These are phyloP conservation scores for Dalbergia oliveri DNA, from an alignment of 306 rosid genomes.

Conservation along the genomic window DNA sequence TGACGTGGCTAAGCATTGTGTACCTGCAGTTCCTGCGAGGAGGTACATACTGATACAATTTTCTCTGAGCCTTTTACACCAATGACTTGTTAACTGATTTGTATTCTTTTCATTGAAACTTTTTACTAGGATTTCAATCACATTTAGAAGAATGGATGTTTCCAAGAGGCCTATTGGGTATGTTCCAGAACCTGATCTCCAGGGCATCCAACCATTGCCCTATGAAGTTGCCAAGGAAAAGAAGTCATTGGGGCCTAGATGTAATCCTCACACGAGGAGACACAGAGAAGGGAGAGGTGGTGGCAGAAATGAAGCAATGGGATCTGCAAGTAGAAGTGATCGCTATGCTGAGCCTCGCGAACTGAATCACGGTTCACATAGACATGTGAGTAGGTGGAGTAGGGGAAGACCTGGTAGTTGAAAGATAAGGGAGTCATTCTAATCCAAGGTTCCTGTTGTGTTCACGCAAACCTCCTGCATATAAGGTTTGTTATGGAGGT, in stretches of 20 bases:
- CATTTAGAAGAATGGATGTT: constrained; percentile 91
- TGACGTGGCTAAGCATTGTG: constrained; percentile 95
- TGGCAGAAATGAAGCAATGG: constrained; percentile 56
- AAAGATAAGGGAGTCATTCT: constrained; percentile 18
- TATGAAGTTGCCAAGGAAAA: constrained; percentile 59
- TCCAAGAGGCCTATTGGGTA: constrained; percentile 66
- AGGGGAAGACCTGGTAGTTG: constrained; percentile 52
- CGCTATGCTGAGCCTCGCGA: constrained; percentile 57
- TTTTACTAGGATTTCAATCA: constrained; percentile 81
- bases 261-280: constrained; percentile 51
- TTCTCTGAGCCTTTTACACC: background rate
- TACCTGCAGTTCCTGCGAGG: constrained; percentile 85
- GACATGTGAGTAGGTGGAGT: constrained; percentile 58
- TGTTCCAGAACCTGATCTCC: constrained; percentile 80
- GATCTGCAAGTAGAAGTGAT: constrained; percentile 55
- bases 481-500: constrained; percentile 40
- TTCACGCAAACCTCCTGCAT: constrained; percentile 27
- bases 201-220: constrained; percentile 75
- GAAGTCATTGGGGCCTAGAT: constrained; percentile 50
- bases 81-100: constrained; percentile 14
- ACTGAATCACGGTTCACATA: constrained; percentile 49
- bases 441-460: constrained; percentile 40
- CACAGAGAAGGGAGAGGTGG: constrained; percentile 62
- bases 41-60: constrained; percentile 59
- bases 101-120: constrained; percentile 28